phyloP scores from a whole-genome alignment of 495 filamentous ascomycete species.

The Hypoxylon perforatum region DNA sequence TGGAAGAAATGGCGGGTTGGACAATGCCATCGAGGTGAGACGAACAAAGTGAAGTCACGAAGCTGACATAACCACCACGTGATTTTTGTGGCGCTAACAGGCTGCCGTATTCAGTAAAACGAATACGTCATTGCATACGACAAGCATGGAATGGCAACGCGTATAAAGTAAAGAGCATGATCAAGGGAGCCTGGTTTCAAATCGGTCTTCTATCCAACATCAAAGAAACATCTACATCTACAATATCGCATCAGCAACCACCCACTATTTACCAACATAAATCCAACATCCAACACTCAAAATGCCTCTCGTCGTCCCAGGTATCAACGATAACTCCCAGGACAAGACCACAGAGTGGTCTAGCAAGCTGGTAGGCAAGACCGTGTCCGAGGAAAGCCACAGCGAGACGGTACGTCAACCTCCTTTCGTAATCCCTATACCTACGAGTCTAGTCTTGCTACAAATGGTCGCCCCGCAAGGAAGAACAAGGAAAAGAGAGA shows the following conservation, averaged over 20 bases:
- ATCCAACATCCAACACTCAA: slow-evolving; percentile 43
- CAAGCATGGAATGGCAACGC: background rate
- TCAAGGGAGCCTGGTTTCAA: background rate
- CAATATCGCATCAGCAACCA: background rate
- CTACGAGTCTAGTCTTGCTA: too few relatives aligned
- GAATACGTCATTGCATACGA: slow-evolving; percentile 40
- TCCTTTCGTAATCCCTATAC: background rate
- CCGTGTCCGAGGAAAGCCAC: slow-evolving; percentile 54
- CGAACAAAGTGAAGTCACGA: background rate
- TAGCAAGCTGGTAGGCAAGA: slow-evolving; percentile 82
- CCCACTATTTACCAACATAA: background rate
- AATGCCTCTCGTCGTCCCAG: slow-evolving; percentile 88
- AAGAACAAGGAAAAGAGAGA: too few relatives aligned
- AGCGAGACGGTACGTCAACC: slow-evolving; percentile 54
- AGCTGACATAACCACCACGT: slow-evolving; percentile 9
- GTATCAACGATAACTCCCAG: slow-evolving; percentile 65
- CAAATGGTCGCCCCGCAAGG: too few relatives aligned
- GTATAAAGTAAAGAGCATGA: slow-evolving; percentile 24
- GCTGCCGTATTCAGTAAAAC: slow-evolving; percentile 4
- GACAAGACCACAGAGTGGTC: slow-evolving; percentile 73
- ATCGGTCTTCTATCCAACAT: background rate
- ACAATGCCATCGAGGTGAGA: too few relatives aligned
- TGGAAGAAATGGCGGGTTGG: too few relatives aligned
- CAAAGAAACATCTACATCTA: background rate
- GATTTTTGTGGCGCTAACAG: slow-evolving; percentile 9